Conservation (phyloP, 495 filamentous ascomycete species). For the Penicillium turbatum region DNA sequence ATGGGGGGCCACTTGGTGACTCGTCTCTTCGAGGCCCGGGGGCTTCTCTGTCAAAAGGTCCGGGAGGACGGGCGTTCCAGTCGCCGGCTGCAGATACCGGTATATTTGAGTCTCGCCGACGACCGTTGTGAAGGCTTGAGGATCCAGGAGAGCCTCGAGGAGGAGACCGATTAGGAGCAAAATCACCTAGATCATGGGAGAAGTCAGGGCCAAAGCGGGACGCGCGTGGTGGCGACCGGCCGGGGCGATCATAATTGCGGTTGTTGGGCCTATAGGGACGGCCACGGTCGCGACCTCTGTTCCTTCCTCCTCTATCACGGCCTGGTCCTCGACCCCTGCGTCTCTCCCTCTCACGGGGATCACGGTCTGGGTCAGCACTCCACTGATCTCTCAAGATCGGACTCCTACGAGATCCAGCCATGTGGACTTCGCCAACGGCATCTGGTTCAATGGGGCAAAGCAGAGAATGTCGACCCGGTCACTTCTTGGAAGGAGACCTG, state of each 20-base stretch:
- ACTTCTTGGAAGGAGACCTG: neutral
- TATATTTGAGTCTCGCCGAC: slow-evolving; percentile 12
- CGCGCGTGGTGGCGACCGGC: slow-evolving; percentile 39
- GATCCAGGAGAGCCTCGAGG: slow-evolving; percentile 33
- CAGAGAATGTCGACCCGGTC: slow-evolving; percentile 5
- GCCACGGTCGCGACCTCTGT: slow-evolving; percentile 34
- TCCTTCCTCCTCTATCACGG: slow-evolving; percentile 37
- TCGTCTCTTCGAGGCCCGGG: slow-evolving; percentile 27
- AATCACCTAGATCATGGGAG: slow-evolving; percentile 30
- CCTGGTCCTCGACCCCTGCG: slow-evolving; percentile 39
- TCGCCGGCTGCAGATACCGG: slow-evolving; percentile 15
- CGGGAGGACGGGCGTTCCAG: slow-evolving; percentile 16
- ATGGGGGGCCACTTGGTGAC: slow-evolving; percentile 31
- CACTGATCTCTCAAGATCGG: slow-evolving; percentile 56
- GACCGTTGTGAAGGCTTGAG: slow-evolving; percentile 11
- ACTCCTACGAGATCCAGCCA: slow-evolving; percentile 57
- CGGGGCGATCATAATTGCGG: slow-evolving; percentile 27
- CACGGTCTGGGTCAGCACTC: slow-evolving; percentile 46
- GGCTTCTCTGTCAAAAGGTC: slow-evolving; percentile 22
- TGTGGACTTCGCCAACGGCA: slow-evolving; percentile 44
- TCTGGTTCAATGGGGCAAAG: slow-evolving; percentile 29
- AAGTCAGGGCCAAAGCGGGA: slow-evolving; percentile 30
- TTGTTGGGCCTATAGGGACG: slow-evolving; percentile 30
- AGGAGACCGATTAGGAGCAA: slow-evolving; percentile 26
- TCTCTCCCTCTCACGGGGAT: slow-evolving; percentile 35